Base-by-base conservation (phyloP, 441 rosid species). In the Adansonia rubrostipa region DNA sequence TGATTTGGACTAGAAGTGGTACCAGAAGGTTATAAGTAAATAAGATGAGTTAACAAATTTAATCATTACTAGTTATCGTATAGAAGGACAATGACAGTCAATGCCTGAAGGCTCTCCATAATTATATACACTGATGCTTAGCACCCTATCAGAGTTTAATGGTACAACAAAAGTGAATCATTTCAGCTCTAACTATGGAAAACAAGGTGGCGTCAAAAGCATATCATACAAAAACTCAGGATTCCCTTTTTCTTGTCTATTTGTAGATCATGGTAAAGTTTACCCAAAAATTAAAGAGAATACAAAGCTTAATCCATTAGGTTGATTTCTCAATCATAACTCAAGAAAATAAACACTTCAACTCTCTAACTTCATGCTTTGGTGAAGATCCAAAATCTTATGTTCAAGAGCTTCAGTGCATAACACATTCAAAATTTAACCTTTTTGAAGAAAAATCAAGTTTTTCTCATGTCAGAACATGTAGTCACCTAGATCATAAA, bases 331-430 rank as follows among this genome's bases (percentile, higher is more conserved):
- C 48, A 64, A 64, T 15, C 22, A 5, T 14, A 40, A 40, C 19
- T 40, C 50, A 40, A n/a, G 70, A 65, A 64, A 64, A 64, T 33
- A 64, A 64, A n/a, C 17, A 64, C 11, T 64, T 36, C 9, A n/a
- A 14, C 9, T 64, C 69, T 64, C 36, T 15, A 64, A 2, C 9
- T 64, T 3, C 40, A 15, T 33, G 47, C 47, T 36, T 33, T 11
- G 8, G n/a, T 64, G 28, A 62, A 62, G 67, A 62, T 62, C 4
- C 33, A 44, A 44, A 36, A n/a, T 57, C 62, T 57, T 4, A 6
- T 10, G 24, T 14, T 57, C 62, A 6, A 51, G n/a, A 5, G n/a
- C 14, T 48, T 63, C 67, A 63, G 14, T 15, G 1, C 1, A 28
- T 33, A 63, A 63, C 19, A 63, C 53, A 45, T 45, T 48, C 45